These are phyloP conservation scores for Saccharum spontaneum DNA, from an alignment of 176 grass and related monocot species.

Conservation along the genomic window DNA sequence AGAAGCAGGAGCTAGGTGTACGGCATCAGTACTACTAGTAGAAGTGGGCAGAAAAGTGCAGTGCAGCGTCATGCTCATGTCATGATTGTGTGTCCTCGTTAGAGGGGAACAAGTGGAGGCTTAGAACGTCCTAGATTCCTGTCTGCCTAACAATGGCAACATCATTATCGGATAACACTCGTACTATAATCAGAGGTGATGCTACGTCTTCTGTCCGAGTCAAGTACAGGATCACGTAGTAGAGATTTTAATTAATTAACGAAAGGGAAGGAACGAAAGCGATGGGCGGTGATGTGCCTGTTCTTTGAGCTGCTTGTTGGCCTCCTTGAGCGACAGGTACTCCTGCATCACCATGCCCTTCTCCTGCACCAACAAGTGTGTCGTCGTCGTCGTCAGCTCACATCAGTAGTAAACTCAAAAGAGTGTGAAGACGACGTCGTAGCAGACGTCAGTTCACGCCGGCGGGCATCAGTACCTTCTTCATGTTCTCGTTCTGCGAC, in stretches of 20 bases:
- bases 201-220: neutral
- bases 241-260: neutral
- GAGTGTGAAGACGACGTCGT: neutral
- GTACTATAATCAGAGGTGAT: neutral
- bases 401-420: neutral
- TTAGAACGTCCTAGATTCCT: slow-evolving; percentile 38
- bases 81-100: neutral
- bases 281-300: slow-evolving; percentile 50
- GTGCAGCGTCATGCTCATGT: neutral
- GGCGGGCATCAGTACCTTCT: slow-evolving; percentile 24
- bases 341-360: slow-evolving; percentile 75
- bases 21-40: neutral
- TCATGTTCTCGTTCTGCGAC: slow-evolving; percentile 75
- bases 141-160: slow-evolving; percentile 21
- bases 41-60: neutral
- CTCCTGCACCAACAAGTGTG: slow-evolving; percentile 44
- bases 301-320: slow-evolving; percentile 75
- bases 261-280: neutral
- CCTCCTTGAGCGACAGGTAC: slow-evolving; percentile 68
- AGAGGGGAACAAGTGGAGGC: slow-evolving; percentile 23
- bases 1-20: slow-evolving; percentile 11
- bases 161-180: neutral
- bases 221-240: neutral
- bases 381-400: neutral
- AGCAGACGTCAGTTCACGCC: neutral